Evolutionary conservation across 495 filamentous ascomycete genomes (phyloP), one percentile per base, ranked within the genome.

Genomic region (Podospora australis): DNA sequence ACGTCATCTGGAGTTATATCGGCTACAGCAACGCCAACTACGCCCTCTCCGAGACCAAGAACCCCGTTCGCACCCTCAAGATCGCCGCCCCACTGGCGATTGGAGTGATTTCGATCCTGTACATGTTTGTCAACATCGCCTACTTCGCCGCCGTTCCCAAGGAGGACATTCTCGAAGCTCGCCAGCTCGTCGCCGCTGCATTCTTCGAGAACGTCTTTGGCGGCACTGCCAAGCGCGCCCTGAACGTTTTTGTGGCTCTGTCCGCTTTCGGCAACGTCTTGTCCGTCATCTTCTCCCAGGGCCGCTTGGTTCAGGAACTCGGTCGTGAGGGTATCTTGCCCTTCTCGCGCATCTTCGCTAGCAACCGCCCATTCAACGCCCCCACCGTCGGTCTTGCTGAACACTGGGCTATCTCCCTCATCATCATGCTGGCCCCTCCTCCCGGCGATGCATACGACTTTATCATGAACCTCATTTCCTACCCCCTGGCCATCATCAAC

Each of bases 121-220:
- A 86, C 64, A 79, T 87, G 63, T 58, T 86, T 20, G 78, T 75
- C 56, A 86, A 87, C 64, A 77, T 87, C 40, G 82, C 83, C 46
- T 87, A 86, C 61, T 86, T 87, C 50, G 80, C 79, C 4, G 83
- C 79, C 0, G 80, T 86, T 5, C 72, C 80, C 17, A 80, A 79
- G 50, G 71, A 76, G 14, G 79, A 85, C 39, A 77, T 87, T 54
- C 64, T 80, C 7, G 66, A 67, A 3, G 79, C 78, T 0, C 78
- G 77, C 17, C 71, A 75, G 13, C 74, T 84, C 8, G 74, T 86
- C 16, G 83, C 82, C 2, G 81, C 79, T 0, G 55, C 74, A 1
- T 78, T 88, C 63, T 85, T 87, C 64, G 64, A 75, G 17, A 85
- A 87, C 49, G 74, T 87, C 40, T 83, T 86, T 50, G 81, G 83